Base-by-base conservation (phyloP, 2,329 filamentous ascomycete genomes). In the Paracoccidioides brasiliensis region DNA sequence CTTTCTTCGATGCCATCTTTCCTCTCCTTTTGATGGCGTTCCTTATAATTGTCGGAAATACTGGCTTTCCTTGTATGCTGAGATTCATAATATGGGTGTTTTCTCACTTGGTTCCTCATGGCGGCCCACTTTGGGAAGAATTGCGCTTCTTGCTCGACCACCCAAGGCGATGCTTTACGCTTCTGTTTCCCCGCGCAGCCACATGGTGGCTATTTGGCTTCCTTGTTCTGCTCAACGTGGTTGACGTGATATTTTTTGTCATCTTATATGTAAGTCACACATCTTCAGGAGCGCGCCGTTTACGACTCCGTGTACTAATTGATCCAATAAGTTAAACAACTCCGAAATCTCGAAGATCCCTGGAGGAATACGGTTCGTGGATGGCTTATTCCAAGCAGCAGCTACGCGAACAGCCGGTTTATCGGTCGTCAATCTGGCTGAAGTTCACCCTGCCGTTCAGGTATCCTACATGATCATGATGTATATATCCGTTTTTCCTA, bases 381-480 rank as follows among this genome's bases (percentile, higher is more conserved):
- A 90, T 61, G 93, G 88, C 12, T 80, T 93, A 61, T 98, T 97
- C 67, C 90, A 96, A 69, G 91, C 91, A 1, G 83, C 85, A 0
- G 84, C 88, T 4, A 97, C 91, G 0, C 79, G 93, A 66, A 97
- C 93, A 0, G 91, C 93, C 3, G 91, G 93, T 0, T 95, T 96
- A 65, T 79, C 86, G 0, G 87, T 86, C 35, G 81, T 97, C 62
- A 89, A 85, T 66, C 74, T 97, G 42, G 76, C 86, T 1, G 73
- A 80, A 0, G 76, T 98, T 1, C 90, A 97, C 62, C 90, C 93
- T 0, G 93, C 87, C 3, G 88, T 96, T 56, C 90, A 95, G 64
- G 89, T 94, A 12, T 88, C 90, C 30, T 97, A 96, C 73, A 76
- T 97, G 71, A 84, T 97, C 70, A 97, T 97, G 93, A 97, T 97